Evolutionary conservation across 352 stramenopile genomes (phyloP).

Genomic region (Pythium chondricola): DNA sequence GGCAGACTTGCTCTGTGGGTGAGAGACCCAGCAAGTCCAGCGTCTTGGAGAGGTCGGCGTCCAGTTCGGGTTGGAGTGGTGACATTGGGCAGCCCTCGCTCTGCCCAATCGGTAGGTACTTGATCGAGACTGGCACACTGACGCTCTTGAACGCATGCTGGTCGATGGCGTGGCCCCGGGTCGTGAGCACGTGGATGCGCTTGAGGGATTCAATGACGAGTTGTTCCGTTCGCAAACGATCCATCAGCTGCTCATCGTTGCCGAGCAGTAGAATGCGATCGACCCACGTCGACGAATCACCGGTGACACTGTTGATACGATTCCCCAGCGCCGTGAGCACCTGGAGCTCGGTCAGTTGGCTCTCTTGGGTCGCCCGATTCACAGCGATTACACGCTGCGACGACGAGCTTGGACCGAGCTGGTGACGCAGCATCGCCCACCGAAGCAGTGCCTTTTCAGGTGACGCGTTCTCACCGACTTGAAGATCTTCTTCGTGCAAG

Average conservation of each 20-base stretch:
- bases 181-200: conserved; percentile 2
- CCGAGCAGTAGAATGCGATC: no score
- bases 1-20: conserved; percentile 7
- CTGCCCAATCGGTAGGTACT: neutral
- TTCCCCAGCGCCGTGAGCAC: no score
- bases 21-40: conserved; percentile 7
- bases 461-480: neutral
- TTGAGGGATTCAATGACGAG: neutral
- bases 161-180: neutral
- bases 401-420: neutral
- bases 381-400: conserved; percentile 6
- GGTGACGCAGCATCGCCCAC: conserved; percentile 3
- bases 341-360: no score
- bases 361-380: no score
- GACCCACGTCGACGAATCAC: no score
- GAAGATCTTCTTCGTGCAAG: conserved; percentile 1
- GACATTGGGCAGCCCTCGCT: neutral
- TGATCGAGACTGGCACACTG: neutral
- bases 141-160: neutral
- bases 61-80: neutral
- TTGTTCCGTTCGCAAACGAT: no score
- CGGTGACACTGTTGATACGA: no score
- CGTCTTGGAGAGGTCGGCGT: conserved; percentile 2
- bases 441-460: neutral
- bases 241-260: no score